Evolutionary conservation across 495 filamentous ascomycete species (phyloP).

Genomic region (Collariella sp.): DNA sequence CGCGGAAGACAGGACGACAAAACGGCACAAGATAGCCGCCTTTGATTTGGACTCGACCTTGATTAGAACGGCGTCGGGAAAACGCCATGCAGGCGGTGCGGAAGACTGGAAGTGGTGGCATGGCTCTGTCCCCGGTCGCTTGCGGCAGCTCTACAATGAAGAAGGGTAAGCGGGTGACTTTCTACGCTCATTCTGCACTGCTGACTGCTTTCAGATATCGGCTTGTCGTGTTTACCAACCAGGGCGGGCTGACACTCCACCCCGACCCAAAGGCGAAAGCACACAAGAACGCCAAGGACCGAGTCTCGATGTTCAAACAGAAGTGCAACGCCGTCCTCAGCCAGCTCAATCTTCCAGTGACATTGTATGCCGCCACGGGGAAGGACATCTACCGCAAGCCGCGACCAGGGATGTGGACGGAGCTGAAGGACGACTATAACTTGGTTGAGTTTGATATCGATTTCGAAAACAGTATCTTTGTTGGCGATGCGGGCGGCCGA

Average conservation of each 20-base stretch:
- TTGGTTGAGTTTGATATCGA: constrained; percentile 58
- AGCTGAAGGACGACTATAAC: constrained; percentile 66
- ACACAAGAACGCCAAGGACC: constrained; percentile 51
- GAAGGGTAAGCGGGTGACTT: constrained; percentile 50
- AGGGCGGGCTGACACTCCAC: constrained; percentile 68
- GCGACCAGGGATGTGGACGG: constrained; percentile 79
- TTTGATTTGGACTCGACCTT: constrained; percentile 95
- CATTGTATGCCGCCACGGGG: constrained; percentile 75
- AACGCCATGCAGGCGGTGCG: constrained; percentile 58
- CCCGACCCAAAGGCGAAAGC: constrained; percentile 54
- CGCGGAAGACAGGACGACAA: constrained; percentile 19
- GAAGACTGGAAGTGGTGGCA: constrained; percentile 97
- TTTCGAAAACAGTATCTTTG: constrained; percentile 62
- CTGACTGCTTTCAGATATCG: constrained; percentile 48
- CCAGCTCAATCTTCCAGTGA: constrained; percentile 66
- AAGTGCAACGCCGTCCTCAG: constrained; percentile 61
- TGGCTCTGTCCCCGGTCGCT: constrained; percentile 50
- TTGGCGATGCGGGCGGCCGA: constrained; percentile 75
- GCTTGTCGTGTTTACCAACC: constrained; percentile 79
- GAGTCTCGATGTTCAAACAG: constrained; percentile 67
- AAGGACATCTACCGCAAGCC: constrained; percentile 82
- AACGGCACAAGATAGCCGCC: constrained; percentile 61
- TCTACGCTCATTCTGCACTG: not conserved
- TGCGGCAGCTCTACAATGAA: constrained; percentile 54
- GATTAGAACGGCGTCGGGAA: constrained; percentile 70